These are phyloP conservation scores for Yarrowia bubula DNA, from an alignment of 805 yeast genomes.

Conservation along the genomic window DNA sequence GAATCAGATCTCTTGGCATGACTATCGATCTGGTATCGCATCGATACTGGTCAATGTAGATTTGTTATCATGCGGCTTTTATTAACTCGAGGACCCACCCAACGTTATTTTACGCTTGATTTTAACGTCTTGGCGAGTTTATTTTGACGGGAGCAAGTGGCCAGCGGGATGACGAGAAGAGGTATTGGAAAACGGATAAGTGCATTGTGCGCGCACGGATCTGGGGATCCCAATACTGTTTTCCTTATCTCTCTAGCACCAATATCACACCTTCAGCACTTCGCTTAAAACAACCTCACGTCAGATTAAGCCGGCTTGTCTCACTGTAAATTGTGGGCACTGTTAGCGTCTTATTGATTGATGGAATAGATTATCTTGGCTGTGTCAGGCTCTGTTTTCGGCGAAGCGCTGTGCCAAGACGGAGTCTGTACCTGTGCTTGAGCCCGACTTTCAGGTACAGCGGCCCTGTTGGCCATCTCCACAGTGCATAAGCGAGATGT, in stretches of 20 bases:
- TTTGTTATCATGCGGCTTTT: background rate
- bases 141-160: background rate
- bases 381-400: no score
- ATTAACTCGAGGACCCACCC: constrained; percentile 11
- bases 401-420: no score
- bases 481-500: background rate
- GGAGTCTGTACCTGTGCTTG: no score
- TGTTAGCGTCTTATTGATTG: background rate
- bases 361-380: background rate
- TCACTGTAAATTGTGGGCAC: background rate
- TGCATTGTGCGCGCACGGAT: no score
- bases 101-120: background rate
- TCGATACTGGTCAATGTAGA: no score
- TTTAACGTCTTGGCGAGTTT: background rate
- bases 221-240: background rate
- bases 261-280: background rate
- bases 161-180: no score
- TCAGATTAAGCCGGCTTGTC: background rate
- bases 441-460: background rate
- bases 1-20: no score
- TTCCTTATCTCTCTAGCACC: background rate
- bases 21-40: no score
- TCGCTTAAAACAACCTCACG: background rate
- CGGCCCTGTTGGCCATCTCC: background rate
- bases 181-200: background rate